Conservation (phyloP, 257 asterid species). For the Haberlea rhodopensis region DNA sequence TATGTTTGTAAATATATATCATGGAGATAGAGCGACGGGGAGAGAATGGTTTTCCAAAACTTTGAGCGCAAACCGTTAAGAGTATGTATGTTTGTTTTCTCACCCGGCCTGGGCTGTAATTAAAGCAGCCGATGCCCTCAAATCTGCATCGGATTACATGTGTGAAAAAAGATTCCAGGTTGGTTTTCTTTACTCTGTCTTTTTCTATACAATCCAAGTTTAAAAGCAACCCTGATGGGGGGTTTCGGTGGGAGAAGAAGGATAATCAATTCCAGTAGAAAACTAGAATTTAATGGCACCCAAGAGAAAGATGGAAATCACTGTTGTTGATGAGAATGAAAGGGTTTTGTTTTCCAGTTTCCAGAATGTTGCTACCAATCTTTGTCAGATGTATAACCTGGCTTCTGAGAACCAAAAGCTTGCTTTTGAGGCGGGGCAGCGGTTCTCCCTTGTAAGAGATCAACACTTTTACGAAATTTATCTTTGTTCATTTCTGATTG, state of each 20-base stretch:
- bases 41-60: too few relatives aligned
- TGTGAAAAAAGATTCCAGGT: slow-evolving; percentile 1
- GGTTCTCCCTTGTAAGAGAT: slow-evolving; percentile 18
- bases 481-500: background rate
- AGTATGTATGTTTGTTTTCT: background rate
- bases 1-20: too few relatives aligned
- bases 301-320: slow-evolving; percentile 17
- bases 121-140: slow-evolving; percentile 15
- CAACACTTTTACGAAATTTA: slow-evolving; percentile 9
- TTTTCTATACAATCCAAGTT: background rate
- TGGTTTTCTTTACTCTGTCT: background rate
- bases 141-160: slow-evolving; percentile 22
- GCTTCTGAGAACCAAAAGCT: slow-evolving; percentile 1
- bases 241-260: too few relatives aligned
- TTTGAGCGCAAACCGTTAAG: too few relatives aligned
- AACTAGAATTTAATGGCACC: background rate
- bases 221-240: background rate
- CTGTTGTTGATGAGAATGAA: slow-evolving; percentile 9
- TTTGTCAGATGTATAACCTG: slow-evolving; percentile 3
- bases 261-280: background rate
- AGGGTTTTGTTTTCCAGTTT: slow-evolving; percentile 6
- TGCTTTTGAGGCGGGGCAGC: slow-evolving; percentile 26
- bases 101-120: slow-evolving; percentile 16
- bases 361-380: slow-evolving; percentile 14
- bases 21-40: too few relatives aligned